phyloP scores from a whole-genome alignment of 495 filamentous ascomycete genomes.

The Aspergillus heteromorphus region DNA sequence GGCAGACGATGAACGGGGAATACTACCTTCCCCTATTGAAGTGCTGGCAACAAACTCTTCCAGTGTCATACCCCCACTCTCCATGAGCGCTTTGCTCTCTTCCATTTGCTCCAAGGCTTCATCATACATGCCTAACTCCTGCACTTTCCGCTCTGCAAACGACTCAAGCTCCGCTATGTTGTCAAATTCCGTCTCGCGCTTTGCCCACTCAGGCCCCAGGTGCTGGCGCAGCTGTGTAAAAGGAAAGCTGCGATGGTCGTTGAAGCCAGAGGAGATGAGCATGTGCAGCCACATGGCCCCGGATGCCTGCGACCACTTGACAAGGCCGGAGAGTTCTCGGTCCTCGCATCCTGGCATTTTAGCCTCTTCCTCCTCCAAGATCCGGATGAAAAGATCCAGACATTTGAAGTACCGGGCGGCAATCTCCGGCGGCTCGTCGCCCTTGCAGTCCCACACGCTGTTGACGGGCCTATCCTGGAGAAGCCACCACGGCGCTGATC shows the following conservation, averaged over 20 bases:
- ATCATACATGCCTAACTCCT: slow-evolving; percentile 21
- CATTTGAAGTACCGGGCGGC: slow-evolving; percentile 24
- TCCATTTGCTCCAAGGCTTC: slow-evolving; percentile 25
- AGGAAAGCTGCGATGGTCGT: slow-evolving; percentile 23
- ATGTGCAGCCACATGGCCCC: slow-evolving; percentile 34
- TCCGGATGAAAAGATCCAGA: slow-evolving; percentile 23
- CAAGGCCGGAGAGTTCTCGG: slow-evolving; percentile 27
- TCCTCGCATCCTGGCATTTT: slow-evolving; percentile 20
- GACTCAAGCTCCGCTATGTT: slow-evolving; percentile 12
- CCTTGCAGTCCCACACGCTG: slow-evolving; percentile 20
- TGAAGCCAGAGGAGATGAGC: slow-evolving; percentile 28
- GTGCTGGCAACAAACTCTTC: slow-evolving; percentile 21
- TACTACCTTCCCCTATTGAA: not conserved
- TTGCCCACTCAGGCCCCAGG: slow-evolving; percentile 24
- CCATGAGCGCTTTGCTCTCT: slow-evolving; percentile 19
- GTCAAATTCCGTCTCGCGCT: slow-evolving; percentile 15
- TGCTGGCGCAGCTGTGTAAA: slow-evolving; percentile 26
- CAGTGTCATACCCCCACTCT: slow-evolving; percentile 24
- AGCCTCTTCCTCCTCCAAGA: slow-evolving; percentile 33
- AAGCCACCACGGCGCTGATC: slow-evolving; percentile 33
- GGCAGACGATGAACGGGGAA: not conserved
- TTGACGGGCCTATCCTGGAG: slow-evolving; percentile 25
- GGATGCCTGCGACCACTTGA: slow-evolving; percentile 24
- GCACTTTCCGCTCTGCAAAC: slow-evolving; percentile 19
- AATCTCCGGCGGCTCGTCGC: slow-evolving; percentile 19